Percentiles rank a stretch among this genome's conserved stretches.
These are phyloP conservation scores for Phanerochaete sordida DNA, from an alignment of 768 basidiomycete genomes.

Conservation along the genomic window DNA sequence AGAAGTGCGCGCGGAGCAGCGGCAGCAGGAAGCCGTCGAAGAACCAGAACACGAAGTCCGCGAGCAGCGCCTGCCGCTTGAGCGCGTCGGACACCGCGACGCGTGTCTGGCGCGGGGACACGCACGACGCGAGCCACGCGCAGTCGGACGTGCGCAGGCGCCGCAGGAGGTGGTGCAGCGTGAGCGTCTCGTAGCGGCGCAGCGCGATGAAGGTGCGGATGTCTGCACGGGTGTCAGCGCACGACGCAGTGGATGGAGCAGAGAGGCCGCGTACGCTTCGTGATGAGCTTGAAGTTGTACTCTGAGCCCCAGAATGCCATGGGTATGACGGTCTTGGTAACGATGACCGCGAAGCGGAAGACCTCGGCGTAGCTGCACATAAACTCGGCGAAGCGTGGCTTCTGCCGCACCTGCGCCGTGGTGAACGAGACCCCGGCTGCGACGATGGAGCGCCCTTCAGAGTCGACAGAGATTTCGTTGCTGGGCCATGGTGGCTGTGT, in stretches of 20 bases:
- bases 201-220: slow-evolving; percentile 69
- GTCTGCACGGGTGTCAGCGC: slow-evolving; percentile 37
- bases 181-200: slow-evolving; percentile 79
- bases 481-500: slow-evolving; percentile 45
- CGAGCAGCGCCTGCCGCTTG: slow-evolving; percentile 77
- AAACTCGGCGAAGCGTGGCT: slow-evolving; percentile 81
- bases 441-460: slow-evolving; percentile 43
- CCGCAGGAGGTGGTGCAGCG: slow-evolving; percentile 75
- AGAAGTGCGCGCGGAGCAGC: slow-evolving; percentile 87
- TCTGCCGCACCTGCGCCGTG: slow-evolving; percentile 40
- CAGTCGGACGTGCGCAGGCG: slow-evolving; percentile 72
- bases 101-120: slow-evolving; percentile 43
- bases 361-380: slow-evolving; percentile 67
- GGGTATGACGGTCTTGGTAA: slow-evolving; percentile 71
- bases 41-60: slow-evolving; percentile 94
- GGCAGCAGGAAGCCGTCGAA: slow-evolving; percentile 83
- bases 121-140: slow-evolving; percentile 65
- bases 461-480: slow-evolving; percentile 49
- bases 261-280: slow-evolving; percentile 45
- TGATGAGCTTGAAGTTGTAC: slow-evolving; percentile 57
- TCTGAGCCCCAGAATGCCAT: slow-evolving; percentile 75
- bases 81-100: slow-evolving; percentile 62
- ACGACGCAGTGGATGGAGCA: not conserved
- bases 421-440: slow-evolving; percentile 47
- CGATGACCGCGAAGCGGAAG: slow-evolving; percentile 56